Evolutionary conservation across 169 alveolate species (phyloP).

Genomic region (Theileria equi): DNA sequence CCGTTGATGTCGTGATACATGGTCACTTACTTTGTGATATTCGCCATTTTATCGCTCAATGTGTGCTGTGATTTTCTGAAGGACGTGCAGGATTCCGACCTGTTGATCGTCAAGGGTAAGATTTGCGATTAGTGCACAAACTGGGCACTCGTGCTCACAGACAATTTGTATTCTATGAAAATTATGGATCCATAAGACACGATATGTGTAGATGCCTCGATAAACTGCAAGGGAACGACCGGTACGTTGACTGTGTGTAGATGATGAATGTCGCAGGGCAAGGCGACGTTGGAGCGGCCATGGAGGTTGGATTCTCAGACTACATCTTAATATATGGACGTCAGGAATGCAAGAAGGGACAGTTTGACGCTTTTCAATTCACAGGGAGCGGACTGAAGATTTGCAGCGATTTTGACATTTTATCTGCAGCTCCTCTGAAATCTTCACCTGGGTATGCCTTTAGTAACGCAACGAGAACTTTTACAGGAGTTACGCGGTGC

Average conservation of each 20-base stretch:
- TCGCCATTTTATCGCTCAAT: too few relatives aligned
- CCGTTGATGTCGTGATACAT: too few relatives aligned
- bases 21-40: too few relatives aligned
- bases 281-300: slow-evolving; percentile 14
- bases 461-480: neutral
- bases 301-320: slow-evolving; percentile 12
- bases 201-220: neutral
- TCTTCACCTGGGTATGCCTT: neutral
- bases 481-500: slow-evolving; percentile 1
- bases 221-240: neutral
- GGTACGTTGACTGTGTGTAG: neutral
- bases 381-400: neutral
- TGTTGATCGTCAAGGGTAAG: too few relatives aligned
- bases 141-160: too few relatives aligned
- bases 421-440: neutral
- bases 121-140: too few relatives aligned
- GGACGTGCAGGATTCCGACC: too few relatives aligned
- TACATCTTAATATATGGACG: too few relatives aligned
- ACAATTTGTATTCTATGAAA: too few relatives aligned
- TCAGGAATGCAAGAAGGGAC: slow-evolving; percentile 1
- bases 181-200: too few relatives aligned
- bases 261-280: neutral
- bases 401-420: slow-evolving; percentile 11
- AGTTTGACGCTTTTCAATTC: neutral
- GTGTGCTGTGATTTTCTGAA: too few relatives aligned